Evolutionary conservation across 106 monocot genomes (phyloP).

Genomic region (Dendrobium nobile): DNA sequence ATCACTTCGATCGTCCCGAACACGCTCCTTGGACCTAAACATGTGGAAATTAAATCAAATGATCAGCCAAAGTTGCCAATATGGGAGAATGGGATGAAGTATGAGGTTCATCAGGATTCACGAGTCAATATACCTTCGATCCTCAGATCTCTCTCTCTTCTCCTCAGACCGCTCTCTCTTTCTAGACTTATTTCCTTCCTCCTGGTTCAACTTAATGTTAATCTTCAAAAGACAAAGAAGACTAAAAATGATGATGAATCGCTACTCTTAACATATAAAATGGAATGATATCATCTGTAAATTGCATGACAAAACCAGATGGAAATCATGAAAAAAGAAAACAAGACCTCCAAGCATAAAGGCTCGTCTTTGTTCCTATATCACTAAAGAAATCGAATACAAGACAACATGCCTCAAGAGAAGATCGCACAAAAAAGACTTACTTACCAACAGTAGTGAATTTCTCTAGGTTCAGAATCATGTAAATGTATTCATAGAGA

Average conservation of each 20-base stretch:
- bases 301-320: neutral
- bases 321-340: neutral
- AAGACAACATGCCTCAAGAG: neutral
- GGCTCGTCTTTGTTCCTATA: neutral
- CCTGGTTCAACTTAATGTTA: constrained; percentile 26
- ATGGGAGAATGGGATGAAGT: neutral
- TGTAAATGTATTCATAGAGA: constrained; percentile 3
- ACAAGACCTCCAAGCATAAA: neutral
- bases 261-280: neutral
- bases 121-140: neutral
- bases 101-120: neutral
- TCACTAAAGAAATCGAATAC: neutral
- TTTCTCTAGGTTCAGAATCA: neutral
- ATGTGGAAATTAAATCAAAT: neutral
- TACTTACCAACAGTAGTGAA: neutral
- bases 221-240: constrained; percentile 3
- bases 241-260: constrained; percentile 2
- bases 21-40: constrained; percentile 57
- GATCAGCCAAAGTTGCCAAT: neutral
- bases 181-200: constrained; percentile 57
- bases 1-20: constrained; percentile 22
- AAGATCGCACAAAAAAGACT: neutral
- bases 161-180: constrained; percentile 54
- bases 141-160: constrained; percentile 17
- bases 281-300: neutral